Percentiles rank a stretch among this genome's conserved stretches.
These are phyloP conservation scores for Xylariaceae sp. DNA, from an alignment of 2,329 filamentous ascomycete species.

Conservation along the genomic window DNA sequence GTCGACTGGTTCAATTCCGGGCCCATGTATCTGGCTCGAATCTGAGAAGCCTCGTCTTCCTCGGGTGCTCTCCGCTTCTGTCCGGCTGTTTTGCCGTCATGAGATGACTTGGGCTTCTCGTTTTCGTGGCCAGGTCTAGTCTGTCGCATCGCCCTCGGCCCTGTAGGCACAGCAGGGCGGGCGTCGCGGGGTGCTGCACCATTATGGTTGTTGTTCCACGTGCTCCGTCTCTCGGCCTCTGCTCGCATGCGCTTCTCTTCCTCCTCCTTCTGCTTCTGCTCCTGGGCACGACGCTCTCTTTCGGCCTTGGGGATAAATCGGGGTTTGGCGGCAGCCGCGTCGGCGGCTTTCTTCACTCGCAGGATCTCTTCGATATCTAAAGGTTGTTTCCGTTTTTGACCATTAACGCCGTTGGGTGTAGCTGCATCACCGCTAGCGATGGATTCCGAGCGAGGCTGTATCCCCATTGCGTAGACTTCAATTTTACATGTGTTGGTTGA, in stretches of 20 bases:
- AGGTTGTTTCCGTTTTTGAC: constrained; percentile 38
- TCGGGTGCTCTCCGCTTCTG: constrained; percentile 36
- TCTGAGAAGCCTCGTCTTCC: constrained; percentile 66
- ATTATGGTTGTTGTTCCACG: constrained; percentile 26
- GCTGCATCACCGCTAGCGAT: constrained; percentile 13
- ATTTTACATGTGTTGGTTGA: neutral
- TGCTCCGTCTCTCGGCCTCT: constrained; percentile 31
- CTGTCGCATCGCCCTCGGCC: constrained; percentile 62
- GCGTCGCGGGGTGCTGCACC: constrained; percentile 21
- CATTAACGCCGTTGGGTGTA: constrained; percentile 10
- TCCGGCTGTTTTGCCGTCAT: constrained; percentile 19
- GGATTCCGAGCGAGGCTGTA: constrained; percentile 25
- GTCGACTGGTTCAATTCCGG: constrained; percentile 75
- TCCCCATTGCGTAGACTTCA: constrained; percentile 22
- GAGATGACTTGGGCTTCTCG: constrained; percentile 33
- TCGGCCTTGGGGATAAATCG: constrained; percentile 74
- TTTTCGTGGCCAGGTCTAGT: constrained; percentile 34
- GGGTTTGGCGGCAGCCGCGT: constrained; percentile 78
- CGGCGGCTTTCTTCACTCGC: constrained; percentile 77
- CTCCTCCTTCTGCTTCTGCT: constrained; percentile 66
- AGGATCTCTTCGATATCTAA: constrained; percentile 83
- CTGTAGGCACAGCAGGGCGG: constrained; percentile 54
- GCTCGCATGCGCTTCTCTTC: constrained; percentile 37
- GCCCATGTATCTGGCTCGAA: constrained; percentile 83
- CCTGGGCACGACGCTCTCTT: constrained; percentile 62